These are phyloP conservation scores for Vaccinium vitisidaea DNA, from an alignment of 148 eudicot genomes.

Conservation along the genomic window DNA sequence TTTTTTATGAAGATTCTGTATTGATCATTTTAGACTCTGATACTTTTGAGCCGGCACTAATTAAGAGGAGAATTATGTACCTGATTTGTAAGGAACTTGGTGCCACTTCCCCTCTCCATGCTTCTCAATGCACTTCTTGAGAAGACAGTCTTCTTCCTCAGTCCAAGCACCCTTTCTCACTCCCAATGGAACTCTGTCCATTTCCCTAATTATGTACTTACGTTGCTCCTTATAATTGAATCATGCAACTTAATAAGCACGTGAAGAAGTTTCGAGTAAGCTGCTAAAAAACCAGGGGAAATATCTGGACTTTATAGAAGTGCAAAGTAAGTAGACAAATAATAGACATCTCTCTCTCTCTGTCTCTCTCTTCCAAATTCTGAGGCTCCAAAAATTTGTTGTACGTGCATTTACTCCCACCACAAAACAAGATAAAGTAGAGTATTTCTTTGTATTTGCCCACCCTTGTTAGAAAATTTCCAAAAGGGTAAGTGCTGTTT, in stretches of 20 bases:
- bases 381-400: neutral
- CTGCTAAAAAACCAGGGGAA: neutral
- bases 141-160: conserved; percentile 27
- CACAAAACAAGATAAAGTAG: neutral
- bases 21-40: too few species aligned
- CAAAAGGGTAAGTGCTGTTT: too few species aligned
- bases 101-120: conserved; percentile 12
- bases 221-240: too few species aligned
- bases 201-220: neutral
- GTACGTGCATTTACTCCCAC: neutral
- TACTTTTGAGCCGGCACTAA: too few species aligned
- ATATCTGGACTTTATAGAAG: neutral
- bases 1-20: too few species aligned
- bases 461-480: too few species aligned
- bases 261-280: neutral
- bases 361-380: neutral
- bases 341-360: neutral
- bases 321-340: neutral
- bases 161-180: conserved; percentile 46
- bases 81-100: neutral
- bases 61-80: neutral
- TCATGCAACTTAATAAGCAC: neutral
- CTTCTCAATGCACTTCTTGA: neutral
- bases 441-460: too few species aligned
- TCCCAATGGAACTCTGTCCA: neutral